These are phyloP conservation scores for Irpex rosettiformis DNA, from an alignment of 1,284 basidiomycete species.

Conservation along the genomic window DNA sequence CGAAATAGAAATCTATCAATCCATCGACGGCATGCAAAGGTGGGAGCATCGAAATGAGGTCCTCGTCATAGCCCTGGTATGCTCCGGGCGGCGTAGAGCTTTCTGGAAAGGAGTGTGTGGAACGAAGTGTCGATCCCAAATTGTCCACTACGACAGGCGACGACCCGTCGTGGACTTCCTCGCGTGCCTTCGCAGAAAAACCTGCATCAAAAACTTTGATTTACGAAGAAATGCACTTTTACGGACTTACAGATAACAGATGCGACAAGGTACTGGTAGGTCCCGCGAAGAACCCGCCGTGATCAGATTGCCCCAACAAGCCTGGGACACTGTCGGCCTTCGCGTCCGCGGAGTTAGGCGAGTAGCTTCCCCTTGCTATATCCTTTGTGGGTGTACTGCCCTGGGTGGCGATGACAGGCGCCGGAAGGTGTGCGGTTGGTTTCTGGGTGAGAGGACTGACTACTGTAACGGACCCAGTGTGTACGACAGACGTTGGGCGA, in stretches of 20 bases:
- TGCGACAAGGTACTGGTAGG: slow-evolving; percentile 69
- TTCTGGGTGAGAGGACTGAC: background rate
- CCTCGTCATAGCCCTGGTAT: slow-evolving; percentile 49
- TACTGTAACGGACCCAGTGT: background rate
- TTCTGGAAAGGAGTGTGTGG: slow-evolving; percentile 25
- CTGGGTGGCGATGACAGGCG: background rate
- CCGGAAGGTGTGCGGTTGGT: background rate
- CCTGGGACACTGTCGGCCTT: slow-evolving; percentile 43
- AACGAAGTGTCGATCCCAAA: slow-evolving; percentile 12
- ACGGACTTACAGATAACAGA: slow-evolving; percentile 51
- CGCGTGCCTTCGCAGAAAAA: slow-evolving; percentile 19
- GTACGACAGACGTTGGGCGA: background rate
- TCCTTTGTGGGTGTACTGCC: background rate
- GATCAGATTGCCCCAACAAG: slow-evolving; percentile 58
- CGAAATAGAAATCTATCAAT: slow-evolving; percentile 72
- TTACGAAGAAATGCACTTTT: background rate
- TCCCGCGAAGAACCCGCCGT: slow-evolving; percentile 68
- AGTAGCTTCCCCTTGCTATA: background rate
- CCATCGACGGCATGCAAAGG: slow-evolving; percentile 63
- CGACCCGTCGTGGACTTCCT: slow-evolving; percentile 45
- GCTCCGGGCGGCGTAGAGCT: slow-evolving; percentile 9
- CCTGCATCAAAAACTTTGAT: slow-evolving; percentile 7
- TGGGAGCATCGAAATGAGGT: slow-evolving; percentile 66
- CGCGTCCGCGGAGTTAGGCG: background rate
- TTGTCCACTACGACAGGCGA: slow-evolving; percentile 5